Evolutionary conservation across 164 flowering plant species (phyloP).

Genomic region (Protea cynaroides): DNA sequence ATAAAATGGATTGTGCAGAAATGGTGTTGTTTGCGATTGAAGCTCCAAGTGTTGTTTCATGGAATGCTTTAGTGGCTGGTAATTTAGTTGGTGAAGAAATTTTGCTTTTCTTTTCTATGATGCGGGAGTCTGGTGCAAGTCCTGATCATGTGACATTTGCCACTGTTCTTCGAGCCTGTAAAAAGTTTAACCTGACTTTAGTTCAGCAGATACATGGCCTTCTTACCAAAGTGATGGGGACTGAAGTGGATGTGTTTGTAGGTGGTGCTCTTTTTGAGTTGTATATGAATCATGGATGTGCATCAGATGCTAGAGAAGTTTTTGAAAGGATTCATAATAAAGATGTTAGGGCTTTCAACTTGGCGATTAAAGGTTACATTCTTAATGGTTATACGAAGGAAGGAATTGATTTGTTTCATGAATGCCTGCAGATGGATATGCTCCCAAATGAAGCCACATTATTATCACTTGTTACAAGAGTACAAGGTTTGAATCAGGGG

Average conservation of each 20-base stretch:
- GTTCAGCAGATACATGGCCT: slow-evolving; percentile 22
- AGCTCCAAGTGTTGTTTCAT: slow-evolving; percentile 17
- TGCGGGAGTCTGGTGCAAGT: slow-evolving; percentile 14
- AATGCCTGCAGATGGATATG: slow-evolving; percentile 12
- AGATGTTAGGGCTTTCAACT: slow-evolving; percentile 21
- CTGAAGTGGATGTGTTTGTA: slow-evolving; percentile 18
- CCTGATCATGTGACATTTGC: slow-evolving; percentile 27
- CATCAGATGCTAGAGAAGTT: slow-evolving; percentile 12
- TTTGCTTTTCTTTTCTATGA: slow-evolving; percentile 8
- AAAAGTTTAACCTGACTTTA: slow-evolving; percentile 7
- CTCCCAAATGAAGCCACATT: slow-evolving; percentile 22
- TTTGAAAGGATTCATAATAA: slow-evolving; percentile 14
- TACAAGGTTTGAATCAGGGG: slow-evolving; percentile 9
- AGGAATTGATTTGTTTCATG: slow-evolving; percentile 19
- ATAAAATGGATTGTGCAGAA: slow-evolving; percentile 10
- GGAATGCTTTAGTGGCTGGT: slow-evolving; percentile 29
- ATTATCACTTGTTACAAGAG: slow-evolving; percentile 15
- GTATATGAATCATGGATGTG: slow-evolving; percentile 13
- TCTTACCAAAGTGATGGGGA: slow-evolving; percentile 12
- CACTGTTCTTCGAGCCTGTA: slow-evolving; percentile 18
- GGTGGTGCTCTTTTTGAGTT: slow-evolving; percentile 22
- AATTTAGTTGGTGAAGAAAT: slow-evolving; percentile 10
- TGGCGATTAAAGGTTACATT: slow-evolving; percentile 20
- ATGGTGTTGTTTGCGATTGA: slow-evolving; percentile 15
- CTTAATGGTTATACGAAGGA: slow-evolving; percentile 10